phyloP scores from a whole-genome alignment of 164 flowering plant genomes.

The Magnolia changhungtana region DNA sequence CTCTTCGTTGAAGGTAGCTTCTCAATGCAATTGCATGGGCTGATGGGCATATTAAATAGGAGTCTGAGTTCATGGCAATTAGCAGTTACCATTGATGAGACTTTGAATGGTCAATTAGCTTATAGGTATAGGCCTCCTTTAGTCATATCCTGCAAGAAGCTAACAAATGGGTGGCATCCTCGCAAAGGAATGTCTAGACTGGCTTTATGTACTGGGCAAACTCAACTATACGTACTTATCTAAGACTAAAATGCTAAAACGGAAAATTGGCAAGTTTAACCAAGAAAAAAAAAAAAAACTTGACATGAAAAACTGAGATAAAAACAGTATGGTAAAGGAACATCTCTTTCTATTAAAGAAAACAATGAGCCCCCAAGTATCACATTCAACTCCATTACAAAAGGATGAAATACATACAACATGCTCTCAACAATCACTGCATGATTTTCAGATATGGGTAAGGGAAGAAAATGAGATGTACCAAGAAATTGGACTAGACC shows the following conservation, averaged over 20 bases:
- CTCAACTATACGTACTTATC: not conserved
- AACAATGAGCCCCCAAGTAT: not conserved
- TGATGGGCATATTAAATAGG: too few relatives aligned
- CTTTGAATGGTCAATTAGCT: too few relatives aligned
- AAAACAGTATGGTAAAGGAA: not conserved
- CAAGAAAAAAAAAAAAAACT: not conserved
- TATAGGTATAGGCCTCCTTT: too few relatives aligned
- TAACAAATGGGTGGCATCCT: not conserved
- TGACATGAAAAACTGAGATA: not conserved
- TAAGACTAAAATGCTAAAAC: not conserved
- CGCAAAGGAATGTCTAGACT: not conserved
- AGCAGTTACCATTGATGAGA: too few relatives aligned
- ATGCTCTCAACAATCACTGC: conserved; percentile 1
- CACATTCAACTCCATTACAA: conserved; percentile 1
- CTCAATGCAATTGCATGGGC: too few relatives aligned
- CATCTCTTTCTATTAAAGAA: conserved; percentile 1
- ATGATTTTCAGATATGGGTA: not conserved
- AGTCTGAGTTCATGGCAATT: too few relatives aligned
- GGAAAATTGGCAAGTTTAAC: too few relatives aligned
- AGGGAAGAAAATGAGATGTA: conserved; percentile 3
- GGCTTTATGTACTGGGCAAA: not conserved
- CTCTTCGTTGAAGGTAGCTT: too few relatives aligned
- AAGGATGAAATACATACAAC: not conserved
- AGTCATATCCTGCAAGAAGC: not conserved
- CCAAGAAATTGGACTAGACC: not conserved